Conservation (phyloP, 768 basidiomycete genomes). For the Candolleomyces aberdarensis region DNA sequence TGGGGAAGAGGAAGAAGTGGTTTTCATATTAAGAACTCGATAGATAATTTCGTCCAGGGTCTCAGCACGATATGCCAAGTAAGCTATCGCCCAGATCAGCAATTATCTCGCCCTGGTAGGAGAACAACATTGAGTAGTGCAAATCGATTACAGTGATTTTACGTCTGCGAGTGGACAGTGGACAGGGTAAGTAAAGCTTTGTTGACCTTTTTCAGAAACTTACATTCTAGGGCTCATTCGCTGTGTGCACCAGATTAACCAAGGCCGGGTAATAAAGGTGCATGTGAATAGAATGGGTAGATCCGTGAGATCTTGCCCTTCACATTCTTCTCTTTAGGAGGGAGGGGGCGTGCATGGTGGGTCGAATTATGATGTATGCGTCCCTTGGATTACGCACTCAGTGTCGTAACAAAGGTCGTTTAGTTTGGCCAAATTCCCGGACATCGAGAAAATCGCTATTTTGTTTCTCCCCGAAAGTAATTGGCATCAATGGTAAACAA, state of each 20-base stretch:
- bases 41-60: background rate
- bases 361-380: background rate
- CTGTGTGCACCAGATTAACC: background rate
- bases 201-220: background rate
- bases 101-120: background rate
- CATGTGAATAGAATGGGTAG: background rate
- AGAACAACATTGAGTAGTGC: background rate
- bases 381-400: background rate
- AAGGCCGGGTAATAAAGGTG: background rate
- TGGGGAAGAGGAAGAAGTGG: background rate
- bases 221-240: constrained; percentile 3
- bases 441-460: background rate
- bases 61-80: constrained; percentile 4
- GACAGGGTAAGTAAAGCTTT: background rate
- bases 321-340: background rate
- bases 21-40: background rate
- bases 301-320: background rate
- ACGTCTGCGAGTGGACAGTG: background rate
- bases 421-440: background rate
- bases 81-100: background rate
- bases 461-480: background rate
- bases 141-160: background rate
- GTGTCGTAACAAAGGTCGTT: background rate
- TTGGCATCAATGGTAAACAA: background rate
- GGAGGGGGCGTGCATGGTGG: background rate